Conservation (phyloP, 805 yeast genomes). For the Kazachstania psychrophila region DNA sequence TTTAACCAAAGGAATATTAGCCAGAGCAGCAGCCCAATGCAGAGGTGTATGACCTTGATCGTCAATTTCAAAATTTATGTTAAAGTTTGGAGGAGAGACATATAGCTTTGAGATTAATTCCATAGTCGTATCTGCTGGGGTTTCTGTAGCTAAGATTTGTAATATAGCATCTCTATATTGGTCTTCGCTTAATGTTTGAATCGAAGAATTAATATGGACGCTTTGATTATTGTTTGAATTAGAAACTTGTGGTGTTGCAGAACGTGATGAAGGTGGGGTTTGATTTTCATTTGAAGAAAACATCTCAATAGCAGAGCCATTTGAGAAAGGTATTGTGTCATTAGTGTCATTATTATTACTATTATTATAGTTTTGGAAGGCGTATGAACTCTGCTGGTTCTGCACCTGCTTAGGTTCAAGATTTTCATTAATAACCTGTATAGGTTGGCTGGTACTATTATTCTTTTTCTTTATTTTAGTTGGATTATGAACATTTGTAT, state of each 20-base stretch:
- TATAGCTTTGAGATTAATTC: conserved; percentile 33
- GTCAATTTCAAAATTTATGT: conserved; percentile 61
- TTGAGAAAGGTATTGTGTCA: conserved; percentile 5
- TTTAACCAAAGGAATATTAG: conserved; percentile 50
- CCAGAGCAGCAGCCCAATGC: conserved; percentile 84
- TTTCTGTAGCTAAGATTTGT: conserved; percentile 27
- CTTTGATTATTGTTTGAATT: neutral
- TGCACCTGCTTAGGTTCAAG: too few species aligned
- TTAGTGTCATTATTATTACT: neutral
- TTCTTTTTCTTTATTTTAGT: neutral
- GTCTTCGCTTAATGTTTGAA: conserved; percentile 7
- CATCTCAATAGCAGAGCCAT: conserved; percentile 15
- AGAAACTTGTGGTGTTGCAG: conserved; percentile 2
- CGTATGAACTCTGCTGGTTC: neutral
- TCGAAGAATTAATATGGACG: neutral
- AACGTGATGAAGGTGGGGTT: conserved; percentile 21
- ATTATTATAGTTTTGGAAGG: neutral
- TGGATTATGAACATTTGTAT: neutral
- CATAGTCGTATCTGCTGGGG: conserved; percentile 21
- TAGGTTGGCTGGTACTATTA: too few species aligned
- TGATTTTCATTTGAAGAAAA: conserved; percentile 20
- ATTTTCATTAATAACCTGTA: too few species aligned
- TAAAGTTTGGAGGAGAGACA: conserved; percentile 53
- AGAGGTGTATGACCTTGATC: conserved; percentile 73
- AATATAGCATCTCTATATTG: conserved; percentile 26